Evolutionary conservation across 164 flowering plant species (phyloP).

Genomic region (Nymphaea thermarum): DNA sequence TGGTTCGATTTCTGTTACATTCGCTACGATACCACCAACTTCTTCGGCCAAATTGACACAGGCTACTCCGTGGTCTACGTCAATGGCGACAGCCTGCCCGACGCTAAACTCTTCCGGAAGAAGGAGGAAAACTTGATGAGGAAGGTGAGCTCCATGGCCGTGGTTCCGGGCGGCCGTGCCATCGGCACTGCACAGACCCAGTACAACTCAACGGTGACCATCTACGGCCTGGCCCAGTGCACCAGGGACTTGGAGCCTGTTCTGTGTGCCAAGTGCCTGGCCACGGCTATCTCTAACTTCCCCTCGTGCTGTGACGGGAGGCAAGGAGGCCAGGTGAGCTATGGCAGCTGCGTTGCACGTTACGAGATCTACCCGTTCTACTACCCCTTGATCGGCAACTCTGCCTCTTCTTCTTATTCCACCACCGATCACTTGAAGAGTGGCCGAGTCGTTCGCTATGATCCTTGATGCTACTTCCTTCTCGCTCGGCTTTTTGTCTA

Average conservation of each 20-base stretch:
- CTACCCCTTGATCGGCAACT: conserved; percentile 3
- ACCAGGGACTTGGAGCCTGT: conserved; percentile 4
- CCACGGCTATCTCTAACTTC: conserved; percentile 2
- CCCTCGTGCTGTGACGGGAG: conserved; percentile 1
- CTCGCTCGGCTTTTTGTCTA: no score
- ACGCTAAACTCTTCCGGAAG: not conserved
- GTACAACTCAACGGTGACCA: not conserved
- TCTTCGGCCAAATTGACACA: conserved; percentile 6
- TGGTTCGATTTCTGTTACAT: conserved; percentile 10
- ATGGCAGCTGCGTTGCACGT: conserved; percentile 9
- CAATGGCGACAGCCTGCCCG: conserved; percentile 3
- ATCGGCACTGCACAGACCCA: conserved; percentile 1
- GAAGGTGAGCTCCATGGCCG: not conserved
- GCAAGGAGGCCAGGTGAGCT: conserved; percentile 5
- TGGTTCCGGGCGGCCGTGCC: not conserved
- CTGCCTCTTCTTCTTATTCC: no score
- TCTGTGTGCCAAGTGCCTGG: conserved; percentile 7
- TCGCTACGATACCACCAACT: conserved; percentile 2
- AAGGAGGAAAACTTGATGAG: not conserved
- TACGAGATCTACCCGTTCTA: conserved; percentile 10
- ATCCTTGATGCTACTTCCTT: no score
- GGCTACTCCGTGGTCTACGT: conserved; percentile 5
- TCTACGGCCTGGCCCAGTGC: conserved; percentile 10
- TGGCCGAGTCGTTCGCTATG: no score
- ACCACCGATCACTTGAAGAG: no score